Evolutionary conservation across 2,329 filamentous ascomycete genomes (phyloP).

Genomic region (Cordyceps tenuipes): DNA sequence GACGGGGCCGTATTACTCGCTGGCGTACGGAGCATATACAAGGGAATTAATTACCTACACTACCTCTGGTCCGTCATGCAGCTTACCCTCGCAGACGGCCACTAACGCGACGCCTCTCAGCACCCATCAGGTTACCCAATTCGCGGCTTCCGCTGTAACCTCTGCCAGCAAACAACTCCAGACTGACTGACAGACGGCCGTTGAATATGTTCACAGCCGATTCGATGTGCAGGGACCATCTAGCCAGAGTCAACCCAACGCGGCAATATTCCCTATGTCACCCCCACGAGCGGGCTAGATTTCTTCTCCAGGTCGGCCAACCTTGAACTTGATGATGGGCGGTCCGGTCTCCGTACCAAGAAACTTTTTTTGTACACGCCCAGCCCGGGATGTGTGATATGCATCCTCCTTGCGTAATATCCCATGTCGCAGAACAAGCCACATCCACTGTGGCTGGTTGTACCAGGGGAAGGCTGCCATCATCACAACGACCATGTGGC

Average conservation of each 20-base stretch:
- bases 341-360: neutral
- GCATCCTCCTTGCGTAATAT: too few species aligned
- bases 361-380: neutral
- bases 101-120: neutral
- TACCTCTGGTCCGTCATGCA: neutral
- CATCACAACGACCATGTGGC: neutral
- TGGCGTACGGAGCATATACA: neutral
- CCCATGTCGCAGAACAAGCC: neutral
- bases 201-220: too few species aligned
- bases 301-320: neutral
- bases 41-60: neutral
- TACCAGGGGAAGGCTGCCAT: neutral
- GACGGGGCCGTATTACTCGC: neutral
- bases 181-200: too few species aligned
- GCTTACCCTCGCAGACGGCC: neutral
- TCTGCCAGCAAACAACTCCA: too few species aligned
- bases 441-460: constrained; percentile 3
- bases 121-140: neutral
- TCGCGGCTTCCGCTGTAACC: too few species aligned
- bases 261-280: too few species aligned
- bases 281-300: neutral
- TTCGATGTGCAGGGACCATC: too few species aligned
- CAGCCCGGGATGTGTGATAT: neutral
- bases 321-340: neutral
- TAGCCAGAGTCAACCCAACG: too few species aligned